Conservation (phyloP, 176 grass and related monocot genomes). For the Luzula sylvatica region DNA sequence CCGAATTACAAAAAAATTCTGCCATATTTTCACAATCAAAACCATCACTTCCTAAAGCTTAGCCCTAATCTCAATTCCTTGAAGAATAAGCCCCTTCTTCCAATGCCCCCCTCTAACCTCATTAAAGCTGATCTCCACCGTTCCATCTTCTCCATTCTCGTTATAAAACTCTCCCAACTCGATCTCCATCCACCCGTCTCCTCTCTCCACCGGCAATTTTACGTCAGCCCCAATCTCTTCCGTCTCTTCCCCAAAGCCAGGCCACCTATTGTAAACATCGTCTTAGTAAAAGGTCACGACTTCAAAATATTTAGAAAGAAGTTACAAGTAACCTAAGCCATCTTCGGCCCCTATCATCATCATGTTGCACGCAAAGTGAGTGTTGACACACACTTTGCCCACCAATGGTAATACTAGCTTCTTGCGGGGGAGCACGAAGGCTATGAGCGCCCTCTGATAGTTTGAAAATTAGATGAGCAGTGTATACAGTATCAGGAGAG, state of each 20-base stretch:
- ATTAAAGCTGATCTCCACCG: conserved; percentile 20
- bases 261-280: background rate
- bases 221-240: background rate
- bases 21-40: no score
- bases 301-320: no score
- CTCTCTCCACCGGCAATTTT: background rate
- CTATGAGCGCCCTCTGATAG: background rate
- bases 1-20: no score
- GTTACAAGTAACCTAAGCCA: no score
- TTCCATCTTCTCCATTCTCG: conserved; percentile 13
- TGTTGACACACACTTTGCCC: background rate
- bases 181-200: conserved; percentile 41
- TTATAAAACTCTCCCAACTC: conserved; percentile 39
- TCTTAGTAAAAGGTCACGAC: no score
- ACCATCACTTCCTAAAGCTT: no score
- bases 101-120: conserved; percentile 24
- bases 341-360: no score
- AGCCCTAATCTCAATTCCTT: conserved; percentile 40
- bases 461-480: conserved; percentile 42
- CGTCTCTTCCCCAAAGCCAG: background rate
- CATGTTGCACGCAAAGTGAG: background rate
- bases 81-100: conserved; percentile 36
- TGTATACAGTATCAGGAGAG: conserved; percentile 20
- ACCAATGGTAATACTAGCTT: conserved; percentile 1
- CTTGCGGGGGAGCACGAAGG: background rate